phyloP scores from a whole-genome alignment of 2,329 filamentous ascomycete species.

The Corniculantispora saksenae region DNA sequence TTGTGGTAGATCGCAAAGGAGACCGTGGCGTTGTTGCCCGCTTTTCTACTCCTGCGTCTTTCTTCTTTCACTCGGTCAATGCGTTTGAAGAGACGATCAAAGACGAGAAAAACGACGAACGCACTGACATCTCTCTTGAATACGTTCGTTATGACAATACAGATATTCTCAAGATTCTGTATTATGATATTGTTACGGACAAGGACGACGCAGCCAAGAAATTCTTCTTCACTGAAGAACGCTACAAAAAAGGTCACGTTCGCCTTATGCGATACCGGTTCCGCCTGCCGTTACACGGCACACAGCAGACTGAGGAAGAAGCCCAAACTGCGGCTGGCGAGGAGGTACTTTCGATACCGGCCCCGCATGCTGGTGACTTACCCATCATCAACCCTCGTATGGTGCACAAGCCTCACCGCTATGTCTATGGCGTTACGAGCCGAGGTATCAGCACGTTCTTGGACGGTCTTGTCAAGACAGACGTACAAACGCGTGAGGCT shows the following conservation, averaged over 20 bases:
- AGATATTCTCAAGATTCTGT: conserved; percentile 66
- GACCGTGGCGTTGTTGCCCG: conserved; percentile 66
- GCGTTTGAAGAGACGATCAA: conserved; percentile 63
- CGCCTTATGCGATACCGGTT: conserved; percentile 48
- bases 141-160: conserved; percentile 62
- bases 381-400: conserved; percentile 65
- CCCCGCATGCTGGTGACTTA: conserved; percentile 61
- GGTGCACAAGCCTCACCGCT: conserved; percentile 56
- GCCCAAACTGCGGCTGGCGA: conserved; percentile 28
- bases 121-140: conserved; percentile 63
- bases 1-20: conserved; percentile 67
- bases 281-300: conserved; percentile 30
- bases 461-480: conserved; percentile 67
- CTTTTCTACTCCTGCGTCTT: conserved; percentile 68
- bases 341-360: conserved; percentile 48
- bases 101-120: conserved; percentile 33
- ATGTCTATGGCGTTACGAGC: conserved; percentile 59
- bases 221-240: conserved; percentile 44
- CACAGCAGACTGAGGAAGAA: conserved; percentile 10
- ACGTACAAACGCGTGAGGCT: conserved; percentile 53
- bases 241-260: conserved; percentile 37
- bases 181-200: conserved; percentile 67
- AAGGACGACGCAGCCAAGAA: conserved; percentile 46
- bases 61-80: conserved; percentile 80
- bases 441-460: conserved; percentile 60